Conservation (phyloP, 2,329 filamentous ascomycete species). For the Scedosporium dehoogii region DNA sequence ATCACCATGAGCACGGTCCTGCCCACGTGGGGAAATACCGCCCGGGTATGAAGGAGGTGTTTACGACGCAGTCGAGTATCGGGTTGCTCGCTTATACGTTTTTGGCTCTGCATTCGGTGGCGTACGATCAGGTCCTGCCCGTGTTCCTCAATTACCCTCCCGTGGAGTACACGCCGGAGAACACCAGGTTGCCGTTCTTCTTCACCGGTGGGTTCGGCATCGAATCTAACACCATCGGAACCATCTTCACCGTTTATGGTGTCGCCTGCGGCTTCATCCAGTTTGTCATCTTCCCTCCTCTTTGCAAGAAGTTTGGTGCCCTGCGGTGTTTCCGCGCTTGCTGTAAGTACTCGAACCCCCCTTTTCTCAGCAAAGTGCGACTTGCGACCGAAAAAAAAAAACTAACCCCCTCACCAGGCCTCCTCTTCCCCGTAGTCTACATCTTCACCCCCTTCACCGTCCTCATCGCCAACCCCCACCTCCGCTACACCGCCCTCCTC, state of each 20-base stretch:
- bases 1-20: conserved; percentile 17
- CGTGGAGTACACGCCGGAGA: conserved; percentile 44
- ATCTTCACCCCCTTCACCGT: conserved; percentile 73
- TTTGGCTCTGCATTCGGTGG: conserved; percentile 70
- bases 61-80: conserved; percentile 63
- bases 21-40: neutral
- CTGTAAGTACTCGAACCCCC: conserved; percentile 23
- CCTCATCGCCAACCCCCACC: conserved; percentile 37
- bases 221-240: conserved; percentile 64
- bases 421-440: conserved; percentile 67
- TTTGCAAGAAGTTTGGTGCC: conserved; percentile 65
- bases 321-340: conserved; percentile 63
- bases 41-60: conserved; percentile 50
- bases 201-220: conserved; percentile 75
- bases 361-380: neutral
- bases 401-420: conserved; percentile 23
- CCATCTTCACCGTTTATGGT: conserved; percentile 77
- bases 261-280: conserved; percentile 72
- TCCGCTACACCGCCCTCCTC: conserved; percentile 55
- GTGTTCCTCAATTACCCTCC: conserved; percentile 76
- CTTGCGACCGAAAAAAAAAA: no score
- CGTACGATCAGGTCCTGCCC: conserved; percentile 79
- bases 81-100: conserved; percentile 72
- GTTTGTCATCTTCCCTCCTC: conserved; percentile 71
- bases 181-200: conserved; percentile 61